Conservation (phyloP, 2,329 filamentous ascomycete species). For the Pseudocercospora ulei region DNA sequence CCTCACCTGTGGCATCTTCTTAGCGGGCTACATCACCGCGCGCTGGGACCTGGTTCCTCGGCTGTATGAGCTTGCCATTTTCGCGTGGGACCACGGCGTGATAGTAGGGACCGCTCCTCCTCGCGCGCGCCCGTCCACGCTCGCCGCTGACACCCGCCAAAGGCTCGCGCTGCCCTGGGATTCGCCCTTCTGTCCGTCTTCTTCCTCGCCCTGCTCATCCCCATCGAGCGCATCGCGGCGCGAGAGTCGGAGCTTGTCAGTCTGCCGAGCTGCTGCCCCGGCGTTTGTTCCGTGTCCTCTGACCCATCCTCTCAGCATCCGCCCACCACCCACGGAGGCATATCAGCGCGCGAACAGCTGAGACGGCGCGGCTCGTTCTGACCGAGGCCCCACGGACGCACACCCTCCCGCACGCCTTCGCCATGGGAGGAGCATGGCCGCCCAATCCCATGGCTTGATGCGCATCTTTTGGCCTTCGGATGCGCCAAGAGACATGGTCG, state of each 20-base stretch:
- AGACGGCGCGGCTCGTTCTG: constrained; percentile 90
- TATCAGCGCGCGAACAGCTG: constrained; percentile 91
- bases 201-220: constrained; percentile 75
- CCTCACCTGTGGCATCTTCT: constrained; percentile 93
- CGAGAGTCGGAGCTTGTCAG: constrained; percentile 71
- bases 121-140: background rate
- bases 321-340: constrained; percentile 62
- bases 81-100: constrained; percentile 97
- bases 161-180: constrained; percentile 79
- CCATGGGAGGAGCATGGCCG: constrained; percentile 55
- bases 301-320: constrained; percentile 56
- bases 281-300: constrained; percentile 20
- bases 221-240: constrained; percentile 70
- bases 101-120: constrained; percentile 52
- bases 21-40: constrained; percentile 98
- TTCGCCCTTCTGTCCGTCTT: constrained; percentile 72
- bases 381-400: constrained; percentile 22
- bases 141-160: constrained; percentile 14
- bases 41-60: constrained; percentile 97
- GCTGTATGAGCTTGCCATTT: constrained; percentile 91
- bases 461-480: constrained; percentile 96
- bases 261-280: constrained; percentile 21
- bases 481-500: constrained; percentile 57
- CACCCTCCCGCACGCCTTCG: constrained; percentile 23
- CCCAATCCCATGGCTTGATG: constrained; percentile 69